These are phyloP conservation scores for Jatropha curcas DNA, from an alignment of 345 rosid species.

Conservation along the genomic window DNA sequence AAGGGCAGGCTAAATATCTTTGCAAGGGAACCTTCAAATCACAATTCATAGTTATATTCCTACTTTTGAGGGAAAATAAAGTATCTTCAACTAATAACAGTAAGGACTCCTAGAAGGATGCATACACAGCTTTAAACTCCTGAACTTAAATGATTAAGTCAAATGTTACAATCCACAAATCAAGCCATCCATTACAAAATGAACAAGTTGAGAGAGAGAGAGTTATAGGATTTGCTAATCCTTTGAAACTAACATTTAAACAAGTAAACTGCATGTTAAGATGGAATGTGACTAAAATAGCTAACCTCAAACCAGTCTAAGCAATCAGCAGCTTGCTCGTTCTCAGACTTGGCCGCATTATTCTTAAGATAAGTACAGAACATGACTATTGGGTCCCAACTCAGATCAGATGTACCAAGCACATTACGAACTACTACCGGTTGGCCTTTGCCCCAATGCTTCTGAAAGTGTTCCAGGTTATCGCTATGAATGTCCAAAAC, in stretches of 20 bases:
- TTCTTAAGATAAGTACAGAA: constrained; percentile 79
- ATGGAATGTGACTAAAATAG: neutral
- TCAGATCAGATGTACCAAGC: constrained; percentile 53
- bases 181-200: neutral
- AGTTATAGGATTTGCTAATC: constrained; percentile 4
- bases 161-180: neutral
- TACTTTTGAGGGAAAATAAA: neutral
- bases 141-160: neutral
- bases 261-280: neutral
- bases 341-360: constrained; percentile 41
- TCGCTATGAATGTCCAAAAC: constrained; percentile 51
- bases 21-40: neutral
- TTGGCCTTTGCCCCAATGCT: constrained; percentile 93
- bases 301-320: constrained; percentile 96
- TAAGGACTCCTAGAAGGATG: neutral
- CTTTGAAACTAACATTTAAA: neutral
- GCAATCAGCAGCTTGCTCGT: constrained; percentile 37
- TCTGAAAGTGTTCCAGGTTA: constrained; percentile 87
- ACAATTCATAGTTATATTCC: neutral
- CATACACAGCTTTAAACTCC: neutral
- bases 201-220: neutral
- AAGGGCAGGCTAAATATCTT: neutral
- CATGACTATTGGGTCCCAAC: constrained; percentile 89
- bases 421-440: constrained; percentile 79
- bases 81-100: neutral